Evolutionary conservation across 345 rosid genomes (phyloP).

Genomic region (Citrus glauca): DNA sequence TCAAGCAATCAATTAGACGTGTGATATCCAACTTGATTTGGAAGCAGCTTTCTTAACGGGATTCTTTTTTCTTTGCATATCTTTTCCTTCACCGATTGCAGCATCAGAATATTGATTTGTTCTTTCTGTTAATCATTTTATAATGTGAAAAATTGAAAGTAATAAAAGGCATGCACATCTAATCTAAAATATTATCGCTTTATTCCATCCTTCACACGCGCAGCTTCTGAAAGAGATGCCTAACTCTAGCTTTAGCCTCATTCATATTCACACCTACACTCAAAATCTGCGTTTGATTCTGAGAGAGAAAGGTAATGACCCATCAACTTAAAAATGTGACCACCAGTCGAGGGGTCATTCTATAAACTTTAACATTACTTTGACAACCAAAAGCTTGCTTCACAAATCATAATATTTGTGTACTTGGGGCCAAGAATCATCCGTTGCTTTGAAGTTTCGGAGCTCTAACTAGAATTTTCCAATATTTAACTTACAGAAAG

Average conservation of each 20-base stretch:
- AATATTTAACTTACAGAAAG: constrained; percentile 6
- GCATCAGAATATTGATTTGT: constrained; percentile 3
- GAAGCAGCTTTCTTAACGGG: not conserved
- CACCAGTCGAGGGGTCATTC: constrained; percentile 29
- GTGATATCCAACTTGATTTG: constrained; percentile 22
- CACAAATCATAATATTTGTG: not conserved
- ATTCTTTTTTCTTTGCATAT: not conserved
- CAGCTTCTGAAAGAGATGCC: constrained; percentile 19
- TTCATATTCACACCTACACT: not conserved
- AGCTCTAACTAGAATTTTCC: not conserved
- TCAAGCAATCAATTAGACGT: not conserved
- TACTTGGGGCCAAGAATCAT: constrained; percentile 11
- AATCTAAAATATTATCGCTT: constrained; percentile 23
- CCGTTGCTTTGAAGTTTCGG: not conserved
- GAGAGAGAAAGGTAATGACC: not conserved
- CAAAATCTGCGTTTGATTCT: constrained; percentile 3
- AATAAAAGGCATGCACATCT: constrained; percentile 1
- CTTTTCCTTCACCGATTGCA: constrained; percentile 13
- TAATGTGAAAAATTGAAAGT: constrained; percentile 13
- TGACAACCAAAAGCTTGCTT: constrained; percentile 4
- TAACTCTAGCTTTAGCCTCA: constrained; percentile 6
- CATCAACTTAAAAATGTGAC: constrained; percentile 7
- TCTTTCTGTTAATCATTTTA: not conserved
- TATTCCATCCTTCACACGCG: constrained; percentile 34
- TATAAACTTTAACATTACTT: not conserved